Base-by-base conservation (phyloP, 345 rosid genomes). In the Jatropha curcas region DNA sequence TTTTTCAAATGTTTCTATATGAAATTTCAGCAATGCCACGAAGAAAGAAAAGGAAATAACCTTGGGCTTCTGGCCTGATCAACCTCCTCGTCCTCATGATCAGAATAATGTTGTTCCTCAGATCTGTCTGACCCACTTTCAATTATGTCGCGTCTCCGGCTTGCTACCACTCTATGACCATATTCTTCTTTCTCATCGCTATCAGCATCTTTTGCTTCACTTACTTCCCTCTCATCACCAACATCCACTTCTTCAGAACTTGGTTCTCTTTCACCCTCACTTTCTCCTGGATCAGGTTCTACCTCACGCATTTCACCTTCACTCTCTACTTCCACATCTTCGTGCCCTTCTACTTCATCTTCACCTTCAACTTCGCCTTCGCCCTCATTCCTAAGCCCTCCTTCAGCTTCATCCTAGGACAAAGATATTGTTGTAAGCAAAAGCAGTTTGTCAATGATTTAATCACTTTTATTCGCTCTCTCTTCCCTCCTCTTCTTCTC, bases 91-190 rank as follows among this genome's bases (percentile, higher is more conserved):
- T 92, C 97, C 57, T 91, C 96, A 77, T 88, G 83, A 55, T 88
- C 92, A 33, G 69, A 82, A 75, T 82, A 91, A 65, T 74, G 92
- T 74, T 84, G 92, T 65, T 85, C 94, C 75, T 81, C 93, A 14
- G 96, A 94, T 82, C 94, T 86, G 79, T 92, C 98, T 2, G 98
- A 92, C 45, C 88, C 97, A 84, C 96, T 95, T 68, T 95, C 93
- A 67, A 92, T 73, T 9, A 87, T 84, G 63, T 86, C 90, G 63
- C 77, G 87, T 64, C 92, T 88, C 79, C 85, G 72, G 39, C 89
- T 88, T 35, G 88, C 81, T 35, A 74, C 87, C 20, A 88, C 90
- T 86, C 90, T 81, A 34, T 77, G 90, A 62, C 80, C 86, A 28
- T 87, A 85, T 16, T 87, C 95, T 83, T 87, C 90, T 76, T 89